These are phyloP conservation scores for Tillandsia leiboldiana DNA, from an alignment of 176 grass and related monocot genomes.

Conservation along the genomic window DNA sequence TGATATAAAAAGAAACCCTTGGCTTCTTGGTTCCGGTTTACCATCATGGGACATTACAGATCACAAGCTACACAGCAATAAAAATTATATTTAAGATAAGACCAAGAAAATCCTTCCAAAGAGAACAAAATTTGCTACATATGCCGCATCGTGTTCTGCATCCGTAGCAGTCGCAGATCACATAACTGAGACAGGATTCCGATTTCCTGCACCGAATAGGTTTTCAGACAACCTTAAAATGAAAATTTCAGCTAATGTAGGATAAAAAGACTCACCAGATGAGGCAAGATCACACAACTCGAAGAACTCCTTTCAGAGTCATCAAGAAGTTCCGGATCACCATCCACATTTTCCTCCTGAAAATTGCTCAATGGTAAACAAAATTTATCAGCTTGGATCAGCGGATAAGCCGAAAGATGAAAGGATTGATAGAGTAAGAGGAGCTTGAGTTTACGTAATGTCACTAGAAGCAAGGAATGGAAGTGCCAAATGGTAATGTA, in stretches of 20 bases:
- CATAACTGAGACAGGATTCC: neutral
- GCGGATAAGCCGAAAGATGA: too few species aligned
- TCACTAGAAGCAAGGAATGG: neutral
- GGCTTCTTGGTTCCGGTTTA: too few species aligned
- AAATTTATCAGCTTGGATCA: constrained; percentile 5
- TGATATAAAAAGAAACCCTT: too few species aligned
- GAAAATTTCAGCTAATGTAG: constrained; percentile 3
- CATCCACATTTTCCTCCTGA: constrained; percentile 38
- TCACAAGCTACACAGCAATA: too few species aligned
- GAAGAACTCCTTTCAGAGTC: constrained; percentile 88
- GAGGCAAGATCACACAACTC: constrained; percentile 54
- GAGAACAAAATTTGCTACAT: neutral
- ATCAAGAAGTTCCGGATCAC: constrained; percentile 69
- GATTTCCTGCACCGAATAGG: constrained; percentile 51
- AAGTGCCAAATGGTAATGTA: too few species aligned
- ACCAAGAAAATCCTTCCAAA: too few species aligned
- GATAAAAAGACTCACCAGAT: constrained; percentile 45
- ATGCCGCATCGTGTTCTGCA: neutral
- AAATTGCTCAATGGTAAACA: constrained; percentile 8
- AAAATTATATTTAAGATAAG: too few species aligned
- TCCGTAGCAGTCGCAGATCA: neutral
- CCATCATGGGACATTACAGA: too few species aligned
- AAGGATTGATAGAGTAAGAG: too few species aligned
- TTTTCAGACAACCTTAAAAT: constrained; percentile 36
- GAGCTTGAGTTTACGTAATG: neutral